Evolutionary conservation across 257 asterid genomes (phyloP).

Genomic region (Nicotiana attenuata): DNA sequence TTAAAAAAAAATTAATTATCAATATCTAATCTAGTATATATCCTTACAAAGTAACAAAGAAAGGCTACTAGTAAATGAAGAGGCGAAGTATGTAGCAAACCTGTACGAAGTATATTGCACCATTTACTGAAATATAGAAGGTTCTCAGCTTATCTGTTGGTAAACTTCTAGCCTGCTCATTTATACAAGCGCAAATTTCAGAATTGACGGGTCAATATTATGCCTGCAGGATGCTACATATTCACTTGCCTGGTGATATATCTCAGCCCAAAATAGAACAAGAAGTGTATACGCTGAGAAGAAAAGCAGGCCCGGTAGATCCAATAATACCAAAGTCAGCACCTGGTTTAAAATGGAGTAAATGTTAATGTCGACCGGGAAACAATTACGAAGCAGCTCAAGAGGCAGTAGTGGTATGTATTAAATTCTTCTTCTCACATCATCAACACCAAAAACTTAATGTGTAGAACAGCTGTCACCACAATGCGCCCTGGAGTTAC

Average conservation of each 20-base stretch:
- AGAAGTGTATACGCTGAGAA: slow-evolving; percentile 88
- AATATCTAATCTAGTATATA: background rate
- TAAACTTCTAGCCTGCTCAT: slow-evolving; percentile 83
- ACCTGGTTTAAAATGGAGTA: slow-evolving; percentile 38
- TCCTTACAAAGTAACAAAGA: background rate
- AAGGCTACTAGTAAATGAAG: background rate
- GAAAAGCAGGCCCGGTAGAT: slow-evolving; percentile 80
- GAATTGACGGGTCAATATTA: background rate
- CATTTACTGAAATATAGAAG: slow-evolving; percentile 53
- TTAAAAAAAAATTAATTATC: background rate
- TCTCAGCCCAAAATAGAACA: slow-evolving; percentile 93
- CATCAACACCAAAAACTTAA: background rate
- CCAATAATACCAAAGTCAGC: slow-evolving; percentile 53
- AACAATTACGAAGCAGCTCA: background rate
- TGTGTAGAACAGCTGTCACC: background rate
- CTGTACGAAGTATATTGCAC: slow-evolving; percentile 67
- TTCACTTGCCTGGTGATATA: slow-evolving; percentile 75
- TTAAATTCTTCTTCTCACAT: slow-evolving; percentile 1
- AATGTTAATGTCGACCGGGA: background rate
- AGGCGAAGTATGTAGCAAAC: background rate
- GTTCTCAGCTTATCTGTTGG: slow-evolving; percentile 84
- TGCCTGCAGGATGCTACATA: background rate
- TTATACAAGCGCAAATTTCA: slow-evolving; percentile 15
- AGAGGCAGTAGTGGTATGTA: background rate
- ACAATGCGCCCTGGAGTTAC: background rate